Percentiles rank a stretch among this genome's conserved stretches.
Conservation (phyloP, 2,329 filamentous ascomycete species). For the Talaromyces sp. region DNA sequence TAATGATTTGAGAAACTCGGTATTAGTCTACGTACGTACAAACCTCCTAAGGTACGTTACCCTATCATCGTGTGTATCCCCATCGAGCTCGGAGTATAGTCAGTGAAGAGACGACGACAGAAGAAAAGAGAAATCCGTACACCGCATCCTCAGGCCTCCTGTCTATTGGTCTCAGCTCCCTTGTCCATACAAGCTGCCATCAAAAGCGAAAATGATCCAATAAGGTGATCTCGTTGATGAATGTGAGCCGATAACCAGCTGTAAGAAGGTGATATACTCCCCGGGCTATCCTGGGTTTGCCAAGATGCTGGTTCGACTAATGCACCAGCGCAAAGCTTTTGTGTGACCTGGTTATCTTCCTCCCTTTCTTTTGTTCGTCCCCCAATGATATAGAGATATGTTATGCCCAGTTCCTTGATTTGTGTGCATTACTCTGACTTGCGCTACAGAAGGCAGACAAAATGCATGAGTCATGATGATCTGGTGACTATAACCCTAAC, state of each 20-base stretch:
- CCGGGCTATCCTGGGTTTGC: neutral
- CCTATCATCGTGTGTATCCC: too few species aligned
- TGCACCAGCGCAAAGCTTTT: neutral
- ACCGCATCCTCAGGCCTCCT: neutral
- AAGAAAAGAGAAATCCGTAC: neutral
- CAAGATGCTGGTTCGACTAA: conserved; percentile 4
- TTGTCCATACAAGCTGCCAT: neutral
- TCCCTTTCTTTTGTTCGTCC: too few species aligned
- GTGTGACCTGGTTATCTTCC: neutral
- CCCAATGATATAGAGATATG: neutral
- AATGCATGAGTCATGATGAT: too few species aligned
- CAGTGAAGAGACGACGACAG: neutral
- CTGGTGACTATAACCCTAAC: too few species aligned
- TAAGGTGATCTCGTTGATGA: neutral
- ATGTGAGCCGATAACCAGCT: conserved; percentile 6
- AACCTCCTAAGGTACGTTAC: too few species aligned
- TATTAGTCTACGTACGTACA: neutral
- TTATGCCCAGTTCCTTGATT: too few species aligned
- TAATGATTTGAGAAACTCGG: neutral
- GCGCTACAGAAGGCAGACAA: too few species aligned
- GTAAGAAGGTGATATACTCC: neutral
- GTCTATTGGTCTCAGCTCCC: neutral
- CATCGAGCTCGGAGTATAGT: too few species aligned
- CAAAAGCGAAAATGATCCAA: neutral
- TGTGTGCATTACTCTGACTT: neutral